Evolutionary conservation across 257 asterid genomes (phyloP).

Genomic region (Henckelia pumila): DNA sequence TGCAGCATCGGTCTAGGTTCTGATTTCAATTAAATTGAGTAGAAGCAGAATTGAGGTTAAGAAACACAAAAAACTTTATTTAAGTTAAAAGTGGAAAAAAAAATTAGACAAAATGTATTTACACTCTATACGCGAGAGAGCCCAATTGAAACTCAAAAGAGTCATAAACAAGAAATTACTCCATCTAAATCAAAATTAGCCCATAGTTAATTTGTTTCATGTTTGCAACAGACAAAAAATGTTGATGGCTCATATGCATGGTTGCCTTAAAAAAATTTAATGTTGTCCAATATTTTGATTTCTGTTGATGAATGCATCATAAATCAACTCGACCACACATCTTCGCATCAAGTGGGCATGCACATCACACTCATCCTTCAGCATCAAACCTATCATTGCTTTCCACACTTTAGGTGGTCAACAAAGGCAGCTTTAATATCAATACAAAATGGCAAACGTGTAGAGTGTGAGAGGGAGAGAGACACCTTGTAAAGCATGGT

Average conservation of each 20-base stretch:
- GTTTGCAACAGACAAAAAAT: not conserved
- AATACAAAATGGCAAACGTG: not conserved
- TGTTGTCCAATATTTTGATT: not conserved
- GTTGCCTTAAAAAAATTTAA: too few species aligned
- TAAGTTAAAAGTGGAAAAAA: too few species aligned
- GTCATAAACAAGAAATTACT: too few species aligned
- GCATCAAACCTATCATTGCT: conserved; percentile 3
- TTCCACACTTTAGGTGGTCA: not conserved
- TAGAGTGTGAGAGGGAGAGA: conserved; percentile 27
- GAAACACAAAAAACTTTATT: too few species aligned
- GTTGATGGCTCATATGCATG: too few species aligned
- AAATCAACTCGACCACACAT: conserved; percentile 3
- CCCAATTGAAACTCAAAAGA: too few species aligned
- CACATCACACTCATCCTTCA: conserved; percentile 14
- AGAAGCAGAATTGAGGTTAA: too few species aligned
- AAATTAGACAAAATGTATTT: too few species aligned
- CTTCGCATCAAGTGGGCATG: conserved; percentile 5
- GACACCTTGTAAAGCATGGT: conserved; percentile 96
- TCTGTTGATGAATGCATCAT: not conserved
- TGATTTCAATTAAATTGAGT: too few species aligned
- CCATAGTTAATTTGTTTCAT: conserved; percentile 1
- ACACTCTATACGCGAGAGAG: too few species aligned
- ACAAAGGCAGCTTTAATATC: not conserved
- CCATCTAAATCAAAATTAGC: conserved; percentile 1
- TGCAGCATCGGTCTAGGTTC: too few species aligned